Conservation (phyloP, 306 rosid genomes). For the Carpinus fangiana region DNA sequence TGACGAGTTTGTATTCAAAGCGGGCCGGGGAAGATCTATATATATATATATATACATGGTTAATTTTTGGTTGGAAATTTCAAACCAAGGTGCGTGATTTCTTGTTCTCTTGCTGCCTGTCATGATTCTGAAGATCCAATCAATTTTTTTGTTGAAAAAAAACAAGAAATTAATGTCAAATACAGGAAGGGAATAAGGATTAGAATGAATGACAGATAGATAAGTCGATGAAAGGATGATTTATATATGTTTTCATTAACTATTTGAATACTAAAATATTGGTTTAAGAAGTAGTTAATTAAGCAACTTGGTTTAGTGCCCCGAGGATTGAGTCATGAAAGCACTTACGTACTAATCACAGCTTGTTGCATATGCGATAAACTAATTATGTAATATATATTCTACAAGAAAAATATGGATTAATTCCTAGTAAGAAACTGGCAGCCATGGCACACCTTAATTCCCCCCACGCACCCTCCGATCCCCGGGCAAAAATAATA, state of each 20-base stretch:
- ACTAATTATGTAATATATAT: neutral
- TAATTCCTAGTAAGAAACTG: too few species aligned
- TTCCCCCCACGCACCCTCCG: too few species aligned
- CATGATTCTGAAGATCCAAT: constrained; percentile 4
- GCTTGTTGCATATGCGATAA: neutral
- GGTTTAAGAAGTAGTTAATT: neutral
- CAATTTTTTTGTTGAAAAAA: neutral
- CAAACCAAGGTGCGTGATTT: neutral
- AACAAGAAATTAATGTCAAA: neutral
- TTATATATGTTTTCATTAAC: neutral
- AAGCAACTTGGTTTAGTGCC: constrained; percentile 9
- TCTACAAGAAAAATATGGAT: neutral
- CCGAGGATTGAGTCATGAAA: neutral
- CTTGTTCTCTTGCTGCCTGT: constrained; percentile 20
- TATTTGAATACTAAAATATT: neutral
- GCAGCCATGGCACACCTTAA: too few species aligned
- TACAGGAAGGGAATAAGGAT: neutral
- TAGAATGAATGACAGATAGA: neutral
- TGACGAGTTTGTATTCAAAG: constrained; percentile 2
- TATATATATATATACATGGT: neutral
- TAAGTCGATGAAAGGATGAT: neutral
- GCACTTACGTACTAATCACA: neutral
- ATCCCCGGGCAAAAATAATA: too few species aligned
- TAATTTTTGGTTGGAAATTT: constrained; percentile 2
- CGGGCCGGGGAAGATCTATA: neutral